A percentile compares a stretch with the other conserved stretches of the same genome.
Conservation (phyloP, 306 rosid species). For the Geum urbanum region DNA sequence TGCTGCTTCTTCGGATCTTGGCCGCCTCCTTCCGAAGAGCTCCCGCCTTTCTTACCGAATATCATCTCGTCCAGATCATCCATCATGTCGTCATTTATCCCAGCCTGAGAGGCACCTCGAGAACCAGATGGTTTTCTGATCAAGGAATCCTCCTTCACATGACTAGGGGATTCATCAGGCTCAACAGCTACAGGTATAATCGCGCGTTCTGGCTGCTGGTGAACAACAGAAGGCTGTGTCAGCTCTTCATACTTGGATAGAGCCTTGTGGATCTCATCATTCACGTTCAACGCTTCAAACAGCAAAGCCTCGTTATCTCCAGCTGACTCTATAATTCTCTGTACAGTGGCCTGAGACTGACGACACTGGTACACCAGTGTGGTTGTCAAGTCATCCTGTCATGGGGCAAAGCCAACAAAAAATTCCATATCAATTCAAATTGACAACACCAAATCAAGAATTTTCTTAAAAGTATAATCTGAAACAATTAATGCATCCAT, state of each 20-base stretch:
- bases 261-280: constrained; percentile 87
- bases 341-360: constrained; percentile 59
- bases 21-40: constrained; percentile 40
- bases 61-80: constrained; percentile 99
- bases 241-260: constrained; percentile 73
- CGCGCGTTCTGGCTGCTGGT: constrained; percentile 74
- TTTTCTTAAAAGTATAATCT: not conserved
- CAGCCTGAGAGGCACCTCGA: constrained; percentile 51
- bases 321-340: constrained; percentile 68
- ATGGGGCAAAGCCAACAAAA: not conserved
- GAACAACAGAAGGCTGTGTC: constrained; percentile 43
- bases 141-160: constrained; percentile 58
- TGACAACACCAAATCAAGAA: not conserved
- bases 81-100: constrained; percentile 84
- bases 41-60: constrained; percentile 76
- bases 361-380: constrained; percentile 91
- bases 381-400: constrained; percentile 88
- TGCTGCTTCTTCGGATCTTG: constrained; percentile 66
- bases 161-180: constrained; percentile 82
- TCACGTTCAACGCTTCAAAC: constrained; percentile 89
- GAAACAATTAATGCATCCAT: not conserved
- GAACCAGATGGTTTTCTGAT: constrained; percentile 71
- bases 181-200: constrained; percentile 96
- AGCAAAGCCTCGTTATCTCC: constrained; percentile 93
- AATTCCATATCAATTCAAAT: not conserved